These are phyloP conservation scores for Chlorella sp. DNA, from an alignment of 139 green algal species.

Conservation along the genomic window DNA sequence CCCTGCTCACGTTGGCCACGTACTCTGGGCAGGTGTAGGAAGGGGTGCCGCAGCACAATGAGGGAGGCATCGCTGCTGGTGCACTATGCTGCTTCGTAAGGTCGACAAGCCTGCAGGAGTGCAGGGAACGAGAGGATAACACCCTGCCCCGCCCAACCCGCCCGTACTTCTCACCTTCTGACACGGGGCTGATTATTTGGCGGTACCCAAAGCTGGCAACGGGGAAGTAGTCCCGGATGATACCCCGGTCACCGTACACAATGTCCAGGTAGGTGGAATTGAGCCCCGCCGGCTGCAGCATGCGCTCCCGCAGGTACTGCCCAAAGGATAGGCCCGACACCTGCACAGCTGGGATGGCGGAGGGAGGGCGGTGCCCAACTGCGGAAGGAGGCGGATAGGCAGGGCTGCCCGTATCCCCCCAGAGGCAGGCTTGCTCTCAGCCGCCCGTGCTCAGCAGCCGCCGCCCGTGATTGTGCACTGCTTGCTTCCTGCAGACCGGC, in stretches of 20 bases:
- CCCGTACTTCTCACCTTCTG: background rate
- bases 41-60: background rate
- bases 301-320: background rate
- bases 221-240: background rate
- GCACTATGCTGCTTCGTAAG: too few relatives aligned
- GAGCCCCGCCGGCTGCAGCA: background rate
- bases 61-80: too few relatives aligned
- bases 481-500: too few relatives aligned
- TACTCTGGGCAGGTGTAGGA: background rate
- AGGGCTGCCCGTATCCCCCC: too few relatives aligned
- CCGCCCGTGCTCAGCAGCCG: too few relatives aligned
- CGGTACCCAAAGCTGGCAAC: background rate
- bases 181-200: background rate
- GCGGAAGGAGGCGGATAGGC: too few relatives aligned
- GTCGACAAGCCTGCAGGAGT: too few relatives aligned
- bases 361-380: too few relatives aligned
- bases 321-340: background rate
- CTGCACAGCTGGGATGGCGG: too few relatives aligned
- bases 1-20: background rate
- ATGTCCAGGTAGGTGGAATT: background rate
- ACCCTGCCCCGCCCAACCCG: background rate
- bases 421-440: too few relatives aligned
- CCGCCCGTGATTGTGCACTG: too few relatives aligned
- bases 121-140: background rate
- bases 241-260: background rate